Base-by-base conservation (phyloP, 108 stramenopile genomes). In the Fistulifera solaris region DNA sequence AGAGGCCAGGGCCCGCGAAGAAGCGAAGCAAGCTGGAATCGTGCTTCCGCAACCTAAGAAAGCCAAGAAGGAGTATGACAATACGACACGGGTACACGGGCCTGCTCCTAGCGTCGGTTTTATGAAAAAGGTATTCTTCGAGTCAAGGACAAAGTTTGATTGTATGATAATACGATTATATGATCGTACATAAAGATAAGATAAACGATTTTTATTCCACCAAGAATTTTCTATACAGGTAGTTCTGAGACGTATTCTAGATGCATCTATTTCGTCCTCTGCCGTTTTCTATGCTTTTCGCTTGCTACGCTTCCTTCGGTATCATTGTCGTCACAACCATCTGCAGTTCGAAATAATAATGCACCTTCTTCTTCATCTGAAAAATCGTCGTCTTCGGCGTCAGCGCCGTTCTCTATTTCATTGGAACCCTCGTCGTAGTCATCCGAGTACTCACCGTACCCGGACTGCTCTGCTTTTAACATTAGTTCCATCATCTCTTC, bases 51-150 rank as follows among this genome's bases (percentile, higher is more conserved):
- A 31, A 22, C 47, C 50, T 38, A 67, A 48, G 40, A 58, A 59
- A 0, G 48, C 52, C 45, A 63, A 51, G 12, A 71, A 73, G 49
- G 10, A 56, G 52, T 48, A 42, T 13, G 60, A 71, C 18, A 60
- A 71, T 17, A 25, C 60, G 10, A 62, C 65, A 27, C 43, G 47
- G 23, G 59, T 60, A 17, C 66, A 68, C 49, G 88, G 88, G 2
- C 88, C 88, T 27, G 73, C 80, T 5, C 88, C 88, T 10, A 74
- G 54, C 52, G 75, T 85, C 56, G 88, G 88, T 1, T 84, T 84
- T 41, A 81, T 86, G 82, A 77, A 56, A 70, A 68, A 38, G 88
- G 88, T 16, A 69, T 86, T 41, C 65, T 78, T 48, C 64, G 64
- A 49, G 82, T 83, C 19, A 69, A 76, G 40, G 27, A 27, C 25